phyloP scores from a whole-genome alignment of 2,329 filamentous ascomycete genomes.

The Tolypocladium nubicola region DNA sequence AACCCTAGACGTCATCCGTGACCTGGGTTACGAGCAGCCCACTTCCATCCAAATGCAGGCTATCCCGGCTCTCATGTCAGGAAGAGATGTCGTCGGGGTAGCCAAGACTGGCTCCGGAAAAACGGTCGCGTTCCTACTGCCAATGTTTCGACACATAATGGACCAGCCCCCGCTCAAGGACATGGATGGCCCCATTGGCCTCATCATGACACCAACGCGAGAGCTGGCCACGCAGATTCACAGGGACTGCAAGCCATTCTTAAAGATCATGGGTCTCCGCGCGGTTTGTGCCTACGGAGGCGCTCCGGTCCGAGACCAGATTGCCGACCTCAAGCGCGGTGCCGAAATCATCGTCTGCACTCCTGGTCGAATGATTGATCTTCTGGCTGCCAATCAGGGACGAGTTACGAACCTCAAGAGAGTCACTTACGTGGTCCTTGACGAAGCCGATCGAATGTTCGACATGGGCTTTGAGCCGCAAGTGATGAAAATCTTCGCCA shows the following conservation, averaged over 20 bases:
- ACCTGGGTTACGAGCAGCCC: slow-evolving; percentile 74
- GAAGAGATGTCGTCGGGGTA: slow-evolving; percentile 88
- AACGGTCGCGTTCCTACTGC: slow-evolving; percentile 87
- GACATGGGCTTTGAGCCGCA: slow-evolving; percentile 99
- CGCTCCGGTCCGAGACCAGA: slow-evolving; percentile 93
- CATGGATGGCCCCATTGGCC: slow-evolving; percentile 74
- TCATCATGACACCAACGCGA: slow-evolving; percentile 90
- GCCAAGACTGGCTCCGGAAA: slow-evolving; percentile 98
- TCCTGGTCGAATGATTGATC: slow-evolving; percentile 89
- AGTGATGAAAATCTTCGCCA: slow-evolving; percentile 91
- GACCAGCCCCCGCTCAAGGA: slow-evolving; percentile 76
- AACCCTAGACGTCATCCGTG: slow-evolving; percentile 74
- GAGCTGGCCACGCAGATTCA: slow-evolving; percentile 93
- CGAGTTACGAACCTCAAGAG: slow-evolving; percentile 82
- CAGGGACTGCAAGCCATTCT: slow-evolving; percentile 85
- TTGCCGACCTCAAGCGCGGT: slow-evolving; percentile 89
- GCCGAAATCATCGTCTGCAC: slow-evolving; percentile 94
- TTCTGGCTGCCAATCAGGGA: slow-evolving; percentile 87
- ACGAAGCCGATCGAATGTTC: slow-evolving; percentile 98
- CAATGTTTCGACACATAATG: slow-evolving; percentile 97
- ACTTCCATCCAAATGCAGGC: slow-evolving; percentile 95
- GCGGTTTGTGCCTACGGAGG: slow-evolving; percentile 92
- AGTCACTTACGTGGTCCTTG: slow-evolving; percentile 88
- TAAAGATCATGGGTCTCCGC: slow-evolving; percentile 75
- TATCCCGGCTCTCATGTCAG: slow-evolving; percentile 90